These are phyloP conservation scores for Cyclotella cryptica DNA, from an alignment of 108 stramenopile genomes.

Conservation along the genomic window DNA sequence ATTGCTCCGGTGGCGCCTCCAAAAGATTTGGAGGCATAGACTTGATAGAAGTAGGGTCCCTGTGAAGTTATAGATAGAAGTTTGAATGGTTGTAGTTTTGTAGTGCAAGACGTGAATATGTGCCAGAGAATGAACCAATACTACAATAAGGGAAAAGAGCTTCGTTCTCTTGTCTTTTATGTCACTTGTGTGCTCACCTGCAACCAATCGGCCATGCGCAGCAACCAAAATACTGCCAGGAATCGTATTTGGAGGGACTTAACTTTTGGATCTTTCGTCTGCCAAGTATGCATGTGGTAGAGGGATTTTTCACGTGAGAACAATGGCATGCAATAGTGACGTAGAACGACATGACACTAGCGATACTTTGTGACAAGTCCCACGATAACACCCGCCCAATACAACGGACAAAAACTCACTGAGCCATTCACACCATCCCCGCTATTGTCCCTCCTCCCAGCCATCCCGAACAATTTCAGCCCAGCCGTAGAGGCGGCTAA, in stretches of 20 bases:
- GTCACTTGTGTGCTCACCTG: slow-evolving; percentile 60
- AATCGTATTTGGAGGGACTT: slow-evolving; percentile 79
- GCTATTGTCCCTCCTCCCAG: neutral
- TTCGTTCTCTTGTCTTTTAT: too few species aligned
- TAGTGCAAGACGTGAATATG: too few species aligned
- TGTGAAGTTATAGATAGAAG: slow-evolving; percentile 3
- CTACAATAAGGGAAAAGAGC: too few species aligned
- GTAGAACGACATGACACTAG: neutral
- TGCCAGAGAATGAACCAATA: too few species aligned
- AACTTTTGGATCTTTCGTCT: slow-evolving; percentile 50
- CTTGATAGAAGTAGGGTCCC: slow-evolving; percentile 97
- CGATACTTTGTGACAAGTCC: neutral
- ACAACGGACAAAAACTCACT: neutral
- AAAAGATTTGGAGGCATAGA: slow-evolving; percentile 92
- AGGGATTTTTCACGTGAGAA: neutral
- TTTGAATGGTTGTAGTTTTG: neutral
- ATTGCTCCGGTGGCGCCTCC: slow-evolving; percentile 59
- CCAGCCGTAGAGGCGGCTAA: slow-evolving; percentile 34
- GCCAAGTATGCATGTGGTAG: neutral
- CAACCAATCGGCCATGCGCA: slow-evolving; percentile 98
- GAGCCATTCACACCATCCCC: slow-evolving; percentile 4
- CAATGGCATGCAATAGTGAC: neutral
- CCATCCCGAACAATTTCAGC: slow-evolving; percentile 20
- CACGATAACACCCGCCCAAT: neutral
- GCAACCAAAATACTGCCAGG: slow-evolving; percentile 93